Base-by-base conservation (phyloP, 306 rosid genomes). In the Benincasa hispida region DNA sequence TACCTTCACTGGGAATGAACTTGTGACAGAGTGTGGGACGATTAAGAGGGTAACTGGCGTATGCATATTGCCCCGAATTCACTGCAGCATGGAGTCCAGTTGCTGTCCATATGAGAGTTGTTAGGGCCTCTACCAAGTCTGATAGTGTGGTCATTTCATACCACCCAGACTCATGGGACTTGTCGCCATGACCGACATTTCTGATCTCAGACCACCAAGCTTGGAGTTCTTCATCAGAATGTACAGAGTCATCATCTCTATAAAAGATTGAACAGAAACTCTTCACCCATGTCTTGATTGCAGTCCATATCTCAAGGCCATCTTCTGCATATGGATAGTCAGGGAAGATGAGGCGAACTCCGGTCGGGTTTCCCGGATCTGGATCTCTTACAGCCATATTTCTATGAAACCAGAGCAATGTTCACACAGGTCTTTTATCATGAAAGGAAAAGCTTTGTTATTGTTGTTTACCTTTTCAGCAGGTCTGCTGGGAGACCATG, bases 401-500 rank as follows among this genome's bases (percentile, higher is more conserved):
- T 86, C 91, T 89, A 76, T 78, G 68, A 82, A 28, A 72, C 25
- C 34, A 45, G 9, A 48, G 76, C 15, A 48, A 72, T 14, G 35
- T 69, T 72, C 59, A 24, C 59, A 72, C 8, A 27, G 11, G 57
- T 45, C 41, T 48, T 68, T 18, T 27, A 8, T 22, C 41, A 72
- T 72, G 54, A 34, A 25, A 48, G 55, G 3, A 30, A 70, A 72
- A 45, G 41, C 39, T 47, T 47, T 15, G 76, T 48, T 45, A 14
- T 22, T n/a, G 74, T 45, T 28, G 78, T 57, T n/a, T 81, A 89
- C 98, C 96, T 86, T 78, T 86, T 83, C 24, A 92, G 75, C 54
- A 90, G 91, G 86, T 90, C 91, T 35, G 86, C 88, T 13, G 96
- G 97, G 70, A 92, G 96, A 80, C 87, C 91, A 80, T 92, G 89